These are phyloP conservation scores for Lophium mytilinum DNA, from an alignment of 495 filamentous ascomycete species.

Conservation along the genomic window DNA sequence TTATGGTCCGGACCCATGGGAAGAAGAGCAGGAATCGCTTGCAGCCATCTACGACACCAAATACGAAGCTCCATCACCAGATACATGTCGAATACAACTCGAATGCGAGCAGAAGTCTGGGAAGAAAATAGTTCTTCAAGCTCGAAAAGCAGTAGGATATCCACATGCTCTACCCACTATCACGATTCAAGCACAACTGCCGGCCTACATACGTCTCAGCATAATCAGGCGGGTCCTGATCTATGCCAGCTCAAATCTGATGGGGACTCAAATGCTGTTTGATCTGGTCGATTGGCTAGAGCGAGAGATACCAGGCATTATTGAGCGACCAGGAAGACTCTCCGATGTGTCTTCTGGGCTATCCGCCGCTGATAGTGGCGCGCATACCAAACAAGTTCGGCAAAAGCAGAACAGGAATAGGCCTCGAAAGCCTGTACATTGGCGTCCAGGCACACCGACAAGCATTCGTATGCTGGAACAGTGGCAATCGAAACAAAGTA, in stretches of 20 bases:
- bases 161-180: constrained; percentile 69
- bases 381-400: background rate
- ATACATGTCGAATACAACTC: constrained; percentile 56
- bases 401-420: constrained; percentile 18
- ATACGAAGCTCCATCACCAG: constrained; percentile 47
- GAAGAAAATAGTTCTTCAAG: constrained; percentile 39
- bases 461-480: constrained; percentile 40
- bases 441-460: constrained; percentile 32
- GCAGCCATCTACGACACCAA: constrained; percentile 70
- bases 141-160: constrained; percentile 54
- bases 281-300: constrained; percentile 87
- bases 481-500: constrained; percentile 50
- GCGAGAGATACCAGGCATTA: constrained; percentile 61
- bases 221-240: constrained; percentile 69
- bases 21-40: constrained; percentile 72
- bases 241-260: constrained; percentile 56
- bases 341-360: constrained; percentile 69
- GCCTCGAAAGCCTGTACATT: constrained; percentile 30
- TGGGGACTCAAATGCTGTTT: constrained; percentile 83
- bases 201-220: constrained; percentile 86
- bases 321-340: constrained; percentile 73
- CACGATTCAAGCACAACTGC: constrained; percentile 59
- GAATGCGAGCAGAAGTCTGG: constrained; percentile 33
- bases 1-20: constrained; percentile 55
- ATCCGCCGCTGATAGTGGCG: constrained; percentile 38